Evolutionary conservation across 164 flowering plant genomes (phyloP), one percentile per base, ranked within the genome.

Genomic region (Kingdonia uniflora): DNA sequence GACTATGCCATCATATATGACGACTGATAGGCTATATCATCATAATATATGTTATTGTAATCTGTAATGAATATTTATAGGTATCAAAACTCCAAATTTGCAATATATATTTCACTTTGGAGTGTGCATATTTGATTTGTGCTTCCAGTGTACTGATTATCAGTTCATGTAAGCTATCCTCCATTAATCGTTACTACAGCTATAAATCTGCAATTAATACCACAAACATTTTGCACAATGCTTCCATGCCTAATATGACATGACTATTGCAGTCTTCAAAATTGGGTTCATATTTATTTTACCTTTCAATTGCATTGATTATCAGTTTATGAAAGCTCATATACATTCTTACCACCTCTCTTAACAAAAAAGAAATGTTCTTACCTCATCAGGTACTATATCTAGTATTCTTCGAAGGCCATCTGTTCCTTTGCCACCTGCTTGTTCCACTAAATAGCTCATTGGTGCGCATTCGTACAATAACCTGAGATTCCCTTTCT

Each of bases 401-500:
- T 86, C 95, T 19, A 86, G 86, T 54, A 86, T 44, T 66, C 95
- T 80, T 5, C 68, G 71, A 19, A 67, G 74, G 20, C 91, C 95
- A 63, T 81, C 83, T 2, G 88, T 73, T 33, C 80, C 95, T 67
- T 81, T 81, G 11, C 91, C 95, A 2, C 88, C 95, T 14, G 91
- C 91, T 68, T 86, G 95, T 62, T 86, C 91, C 14, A 71, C 84
- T 6, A 86, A 60, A 54, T 65, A 90, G 73, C 91, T 86, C 95
- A 90, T 90, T 0, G 95, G 97, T 29, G 95, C 94, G 54, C 94
- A 84, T 61, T 84, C 94, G 53, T 87, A 87, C 81, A 84, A 60
- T 6, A 90, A 78, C 73, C 97, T 82, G 47, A 87, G 74, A 68
- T 87, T 87, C 55, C 97, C 95, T 59, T 90, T 82, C 73, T 78